Evolutionary conservation across 2,329 filamentous ascomycete species (phyloP).

Genomic region (Neonectria faginata): DNA sequence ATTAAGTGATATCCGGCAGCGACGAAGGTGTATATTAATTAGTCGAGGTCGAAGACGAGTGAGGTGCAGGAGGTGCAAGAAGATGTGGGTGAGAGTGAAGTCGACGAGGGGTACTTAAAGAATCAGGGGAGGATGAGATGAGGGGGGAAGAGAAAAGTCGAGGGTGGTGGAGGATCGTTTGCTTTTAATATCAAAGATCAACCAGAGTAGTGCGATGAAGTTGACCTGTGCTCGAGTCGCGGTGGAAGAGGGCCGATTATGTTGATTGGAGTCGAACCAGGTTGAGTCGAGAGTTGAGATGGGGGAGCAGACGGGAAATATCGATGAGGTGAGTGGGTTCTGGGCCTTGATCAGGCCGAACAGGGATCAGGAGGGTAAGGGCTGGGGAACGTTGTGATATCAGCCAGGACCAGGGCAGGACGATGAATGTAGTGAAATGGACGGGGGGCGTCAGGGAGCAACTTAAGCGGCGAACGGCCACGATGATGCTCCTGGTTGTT

Average conservation of each 20-base stretch:
- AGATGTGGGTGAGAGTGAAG: constrained; percentile 14
- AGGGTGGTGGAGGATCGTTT: constrained; percentile 20
- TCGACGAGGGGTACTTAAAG: constrained; percentile 13
- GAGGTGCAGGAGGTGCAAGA: constrained; percentile 6
- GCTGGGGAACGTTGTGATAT: constrained; percentile 31
- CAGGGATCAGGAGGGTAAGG: constrained; percentile 31
- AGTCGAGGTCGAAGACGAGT: constrained; percentile 13
- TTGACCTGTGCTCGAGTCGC: constrained; percentile 25
- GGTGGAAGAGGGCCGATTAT: constrained; percentile 27
- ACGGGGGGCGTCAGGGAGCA: constrained; percentile 27
- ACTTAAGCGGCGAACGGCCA: constrained; percentile 27
- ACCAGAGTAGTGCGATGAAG: constrained; percentile 8
- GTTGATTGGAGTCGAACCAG: constrained; percentile 11
- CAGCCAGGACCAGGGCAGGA: constrained; percentile 27
- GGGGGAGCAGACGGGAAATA: constrained; percentile 26
- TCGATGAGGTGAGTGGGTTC: constrained; percentile 31
- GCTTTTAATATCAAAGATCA: constrained; percentile 25
- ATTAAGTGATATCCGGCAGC: constrained; percentile 16
- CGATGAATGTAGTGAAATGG: constrained; percentile 23
- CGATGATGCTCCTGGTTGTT: constrained; percentile 43
- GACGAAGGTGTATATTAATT: constrained; percentile 27
- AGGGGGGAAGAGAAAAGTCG: constrained; percentile 9
- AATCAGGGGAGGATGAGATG: constrained; percentile 13
- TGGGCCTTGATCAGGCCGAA: constrained; percentile 28
- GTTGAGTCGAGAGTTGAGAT: constrained; percentile 25